Percentiles rank a stretch among this genome's conserved stretches.
Conservation (phyloP, 768 basidiomycete genomes). For the Trametes elegans region DNA sequence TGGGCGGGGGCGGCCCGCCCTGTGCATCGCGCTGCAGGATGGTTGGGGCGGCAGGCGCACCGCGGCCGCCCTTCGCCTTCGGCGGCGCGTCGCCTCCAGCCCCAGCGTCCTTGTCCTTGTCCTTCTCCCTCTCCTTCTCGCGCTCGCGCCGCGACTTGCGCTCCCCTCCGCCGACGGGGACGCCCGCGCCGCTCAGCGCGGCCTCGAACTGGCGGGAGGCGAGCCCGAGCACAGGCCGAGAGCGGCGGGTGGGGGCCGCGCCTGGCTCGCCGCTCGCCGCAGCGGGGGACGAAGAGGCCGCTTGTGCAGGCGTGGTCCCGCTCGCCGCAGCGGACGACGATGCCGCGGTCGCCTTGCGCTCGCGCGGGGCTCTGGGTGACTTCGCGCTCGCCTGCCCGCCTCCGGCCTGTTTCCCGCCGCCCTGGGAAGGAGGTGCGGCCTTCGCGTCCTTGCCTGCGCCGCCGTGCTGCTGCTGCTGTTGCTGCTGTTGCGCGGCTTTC, state of each 20-base stretch:
- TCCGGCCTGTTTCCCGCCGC: not conserved
- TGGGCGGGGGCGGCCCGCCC: conserved; percentile 8
- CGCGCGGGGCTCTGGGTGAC: conserved; percentile 16
- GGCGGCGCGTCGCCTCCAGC: not conserved
- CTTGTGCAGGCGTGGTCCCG: not conserved
- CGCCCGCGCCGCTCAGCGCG: conserved; percentile 64
- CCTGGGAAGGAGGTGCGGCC: conserved; percentile 2
- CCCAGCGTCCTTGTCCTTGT: not conserved
- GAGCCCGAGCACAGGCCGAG: conserved; percentile 59
- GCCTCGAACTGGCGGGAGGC: conserved; percentile 71
- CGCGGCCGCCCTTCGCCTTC: conserved; percentile 1
- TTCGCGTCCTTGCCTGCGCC: conserved; percentile 12
- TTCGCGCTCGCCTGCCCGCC: conserved; percentile 4
- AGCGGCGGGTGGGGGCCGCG: conserved; percentile 40
- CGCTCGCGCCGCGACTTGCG: conserved; percentile 35
- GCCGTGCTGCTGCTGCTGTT: too few species aligned
- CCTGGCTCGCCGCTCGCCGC: too few species aligned
- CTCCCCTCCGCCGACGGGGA: conserved; percentile 24
- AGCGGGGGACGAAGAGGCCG: conserved; percentile 12
- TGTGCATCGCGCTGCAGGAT: conserved; percentile 19
- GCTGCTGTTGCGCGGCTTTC: conserved; percentile 25
- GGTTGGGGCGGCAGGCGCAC: conserved; percentile 13
- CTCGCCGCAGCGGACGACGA: conserved; percentile 18
- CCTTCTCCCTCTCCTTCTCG: conserved; percentile 32
- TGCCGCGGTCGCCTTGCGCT: conserved; percentile 19